Evolutionary conservation across 2,329 filamentous ascomycete genomes (phyloP), one percentile per base, ranked within the genome.

Genomic region (Colletotrichum sp.): DNA sequence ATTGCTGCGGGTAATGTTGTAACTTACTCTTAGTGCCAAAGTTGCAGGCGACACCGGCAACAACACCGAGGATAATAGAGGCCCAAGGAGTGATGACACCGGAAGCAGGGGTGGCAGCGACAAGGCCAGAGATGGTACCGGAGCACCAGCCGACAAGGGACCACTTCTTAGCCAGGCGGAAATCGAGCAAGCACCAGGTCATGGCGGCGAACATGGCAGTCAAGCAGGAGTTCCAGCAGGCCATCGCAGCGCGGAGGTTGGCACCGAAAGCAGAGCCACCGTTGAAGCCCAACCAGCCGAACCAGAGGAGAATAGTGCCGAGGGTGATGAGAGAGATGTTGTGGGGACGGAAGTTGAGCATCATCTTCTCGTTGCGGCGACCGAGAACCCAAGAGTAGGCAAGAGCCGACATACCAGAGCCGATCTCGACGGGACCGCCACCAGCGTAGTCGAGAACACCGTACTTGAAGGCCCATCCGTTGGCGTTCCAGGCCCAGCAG

Each of bases 251-350:
- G 79, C 97, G 94, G 70, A 99, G 90, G 88, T 98, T 98, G 79
- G 96, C 95, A 80, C 96, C 96, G 80, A 98, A 98, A 52, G 96
- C 89, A 28, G 96, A 98, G 78, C 97, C 97, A 81, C 96, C 97
- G 90, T 99, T 99, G 92, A 99, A 99, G 71, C 96, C 97, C 78
- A 99, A 90, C 97, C 97, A 99, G 82, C 97, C 97, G 82, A 99
- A 99, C 96, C 96, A 99, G 72, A 99, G 95, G 81, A 99, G 92
- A 79, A 98, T 92, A 5, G 97, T 99, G 78, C 97, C 97, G 80
- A 99, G 93, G 1, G 97, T 96, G 86, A 99, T 98, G 82, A 99
- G 92, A 8, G 96, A 98, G 79, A 99, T 97, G 88, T 99, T 99
- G 90, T 99, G 97, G 21, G 97, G 97, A 80, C 97, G 95, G 92